These are phyloP conservation scores for Inonotus hispidus DNA, from an alignment of 1,284 basidiomycete genomes.

Conservation along the genomic window DNA sequence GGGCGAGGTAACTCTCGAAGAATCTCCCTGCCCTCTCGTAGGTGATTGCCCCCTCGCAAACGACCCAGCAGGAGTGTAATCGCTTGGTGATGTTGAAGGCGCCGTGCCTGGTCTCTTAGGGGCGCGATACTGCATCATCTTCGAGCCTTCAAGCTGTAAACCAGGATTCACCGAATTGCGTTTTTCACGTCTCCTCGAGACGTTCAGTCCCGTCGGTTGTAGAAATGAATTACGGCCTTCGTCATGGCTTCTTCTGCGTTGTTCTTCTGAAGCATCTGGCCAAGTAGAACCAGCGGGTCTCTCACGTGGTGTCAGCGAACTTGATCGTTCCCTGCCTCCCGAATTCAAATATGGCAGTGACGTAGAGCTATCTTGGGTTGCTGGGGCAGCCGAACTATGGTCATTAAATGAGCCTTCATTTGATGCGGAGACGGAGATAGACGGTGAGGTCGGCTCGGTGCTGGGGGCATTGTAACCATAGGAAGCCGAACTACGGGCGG, in stretches of 20 bases:
- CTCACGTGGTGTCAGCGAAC: slow-evolving; percentile 23
- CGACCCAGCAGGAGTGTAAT: background rate
- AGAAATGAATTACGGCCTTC: slow-evolving; percentile 49
- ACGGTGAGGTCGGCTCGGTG: slow-evolving; percentile 10
- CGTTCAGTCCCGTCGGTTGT: slow-evolving; percentile 20
- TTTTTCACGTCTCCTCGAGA: slow-evolving; percentile 31
- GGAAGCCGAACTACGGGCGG: slow-evolving; percentile 13
- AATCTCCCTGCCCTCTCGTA: slow-evolving; percentile 5
- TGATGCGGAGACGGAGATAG: slow-evolving; percentile 10
- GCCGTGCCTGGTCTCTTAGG: slow-evolving; percentile 20
- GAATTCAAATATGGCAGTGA: background rate
- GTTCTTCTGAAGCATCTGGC: slow-evolving; percentile 24
- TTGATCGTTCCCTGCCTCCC: slow-evolving; percentile 1
- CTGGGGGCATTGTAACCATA: slow-evolving; percentile 7
- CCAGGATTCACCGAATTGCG: slow-evolving; percentile 45
- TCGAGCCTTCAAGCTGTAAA: slow-evolving; percentile 28
- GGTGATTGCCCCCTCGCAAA: background rate
- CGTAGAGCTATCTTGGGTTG: background rate
- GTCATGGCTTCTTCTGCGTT: slow-evolving; percentile 53
- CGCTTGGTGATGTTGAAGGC: slow-evolving; percentile 20
- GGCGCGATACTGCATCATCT: slow-evolving; percentile 13
- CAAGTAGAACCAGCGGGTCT: background rate
- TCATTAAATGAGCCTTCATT: slow-evolving; percentile 12
- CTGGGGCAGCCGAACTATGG: background rate
- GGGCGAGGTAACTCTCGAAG: slow-evolving; percentile 15